A percentile compares a stretch with the other conserved stretches of the same genome.
Conservation (phyloP, 768 basidiomycete genomes). For the Tricholoma terreum region DNA sequence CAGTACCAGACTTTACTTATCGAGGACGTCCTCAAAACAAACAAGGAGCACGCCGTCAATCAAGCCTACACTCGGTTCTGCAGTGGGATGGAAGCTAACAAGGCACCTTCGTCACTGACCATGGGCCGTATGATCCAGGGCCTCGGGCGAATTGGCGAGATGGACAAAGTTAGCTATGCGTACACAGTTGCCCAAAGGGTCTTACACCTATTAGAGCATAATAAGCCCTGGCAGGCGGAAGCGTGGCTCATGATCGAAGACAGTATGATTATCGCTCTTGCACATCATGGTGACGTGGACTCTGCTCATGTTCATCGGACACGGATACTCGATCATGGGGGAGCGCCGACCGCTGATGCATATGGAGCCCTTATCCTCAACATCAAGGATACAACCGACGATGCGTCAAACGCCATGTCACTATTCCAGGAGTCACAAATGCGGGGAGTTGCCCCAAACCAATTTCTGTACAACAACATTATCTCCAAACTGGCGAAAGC, state of each 20-base stretch:
- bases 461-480: conserved; percentile 94
- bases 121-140: conserved; percentile 64
- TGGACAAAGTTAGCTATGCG: conserved; percentile 58
- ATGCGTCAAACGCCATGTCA: conserved; percentile 80
- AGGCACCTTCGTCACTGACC: conserved; percentile 49
- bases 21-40: not conserved
- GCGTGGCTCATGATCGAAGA: conserved; percentile 84
- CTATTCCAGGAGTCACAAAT: conserved; percentile 77
- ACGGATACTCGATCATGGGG: conserved; percentile 73
- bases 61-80: conserved; percentile 51
- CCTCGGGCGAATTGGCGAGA: conserved; percentile 60
- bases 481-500: conserved; percentile 96
- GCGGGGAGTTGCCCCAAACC: conserved; percentile 70
- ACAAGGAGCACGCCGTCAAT: conserved; percentile 17
- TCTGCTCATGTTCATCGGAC: conserved; percentile 77
- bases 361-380: conserved; percentile 88
- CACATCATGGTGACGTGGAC: conserved; percentile 77
- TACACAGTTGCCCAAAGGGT: conserved; percentile 69
- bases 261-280: conserved; percentile 83
- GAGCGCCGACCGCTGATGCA: conserved; percentile 81
- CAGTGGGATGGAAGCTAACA: conserved; percentile 37
- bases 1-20: conserved; percentile 1
- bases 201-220: conserved; percentile 42
- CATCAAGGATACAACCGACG: conserved; percentile 94
- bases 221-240: conserved; percentile 45